phyloP scores from a whole-genome alignment of 352 stramenopile species.

The Hyaloperonospora arabidopsidis region DNA sequence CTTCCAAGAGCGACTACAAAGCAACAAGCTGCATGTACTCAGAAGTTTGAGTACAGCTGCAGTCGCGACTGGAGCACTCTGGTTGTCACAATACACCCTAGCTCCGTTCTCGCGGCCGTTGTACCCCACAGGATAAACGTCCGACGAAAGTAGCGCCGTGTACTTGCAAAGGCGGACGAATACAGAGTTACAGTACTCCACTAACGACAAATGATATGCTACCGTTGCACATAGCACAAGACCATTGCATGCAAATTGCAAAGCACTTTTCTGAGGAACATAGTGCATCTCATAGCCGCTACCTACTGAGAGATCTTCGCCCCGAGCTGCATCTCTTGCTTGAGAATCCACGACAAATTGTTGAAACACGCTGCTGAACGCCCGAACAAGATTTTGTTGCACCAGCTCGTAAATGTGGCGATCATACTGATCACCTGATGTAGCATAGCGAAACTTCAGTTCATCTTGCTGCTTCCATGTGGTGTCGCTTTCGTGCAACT shows the following conservation, averaged over 20 bases:
- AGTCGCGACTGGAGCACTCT: constrained; percentile 58
- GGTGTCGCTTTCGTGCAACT: constrained; percentile 8
- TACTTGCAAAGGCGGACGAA: constrained; percentile 61
- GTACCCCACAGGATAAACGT: constrained; percentile 54
- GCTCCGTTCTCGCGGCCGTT: constrained; percentile 49
- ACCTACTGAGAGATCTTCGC: constrained; percentile 17
- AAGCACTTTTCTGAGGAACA: constrained; percentile 58
- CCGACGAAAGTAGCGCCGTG: constrained; percentile 47
- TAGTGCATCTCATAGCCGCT: constrained; percentile 41
- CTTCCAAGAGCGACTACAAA: constrained; percentile 49
- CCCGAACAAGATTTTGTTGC: constrained; percentile 38
- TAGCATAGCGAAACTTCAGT: constrained; percentile 12
- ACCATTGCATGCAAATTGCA: constrained; percentile 71
- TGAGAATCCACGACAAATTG: constrained; percentile 60
- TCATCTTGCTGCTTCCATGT: constrained; percentile 9
- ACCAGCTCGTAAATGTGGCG: constrained; percentile 65
- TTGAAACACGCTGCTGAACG: constrained; percentile 67
- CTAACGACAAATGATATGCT: constrained; percentile 42
- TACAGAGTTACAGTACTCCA: constrained; percentile 52
- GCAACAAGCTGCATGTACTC: constrained; percentile 43
- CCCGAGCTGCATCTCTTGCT: constrained; percentile 30
- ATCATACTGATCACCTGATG: constrained; percentile 47
- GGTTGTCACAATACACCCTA: constrained; percentile 56
- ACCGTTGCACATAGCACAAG: constrained; percentile 60
- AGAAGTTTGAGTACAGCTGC: constrained; percentile 65